Conservation (phyloP, 257 asterid genomes). For the Agastache rugosa region DNA sequence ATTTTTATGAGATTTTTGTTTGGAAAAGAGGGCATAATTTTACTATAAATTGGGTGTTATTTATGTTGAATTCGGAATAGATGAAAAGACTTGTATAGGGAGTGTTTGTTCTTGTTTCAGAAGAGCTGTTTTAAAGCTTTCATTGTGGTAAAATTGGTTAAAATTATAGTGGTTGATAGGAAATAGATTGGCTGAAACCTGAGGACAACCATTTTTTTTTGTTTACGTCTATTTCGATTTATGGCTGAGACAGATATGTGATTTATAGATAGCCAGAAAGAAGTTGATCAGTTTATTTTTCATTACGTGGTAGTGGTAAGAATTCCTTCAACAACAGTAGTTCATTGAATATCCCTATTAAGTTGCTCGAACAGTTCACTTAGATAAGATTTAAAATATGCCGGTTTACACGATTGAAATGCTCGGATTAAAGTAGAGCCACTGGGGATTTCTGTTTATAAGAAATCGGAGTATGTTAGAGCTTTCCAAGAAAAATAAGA, state of each 20-base stretch:
- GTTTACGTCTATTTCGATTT: background rate
- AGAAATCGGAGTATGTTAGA: background rate
- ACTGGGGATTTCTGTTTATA: background rate
- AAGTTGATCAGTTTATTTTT: background rate
- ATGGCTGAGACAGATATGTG: background rate
- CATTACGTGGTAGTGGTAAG: background rate
- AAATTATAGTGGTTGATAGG: background rate
- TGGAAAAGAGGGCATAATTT: conserved; percentile 23
- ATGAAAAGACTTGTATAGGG: background rate
- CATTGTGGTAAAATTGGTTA: background rate
- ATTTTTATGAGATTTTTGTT: background rate
- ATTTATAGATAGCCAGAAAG: background rate
- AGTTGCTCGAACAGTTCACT: background rate
- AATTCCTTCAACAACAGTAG: background rate
- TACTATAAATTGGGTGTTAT: background rate
- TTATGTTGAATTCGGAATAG: background rate
- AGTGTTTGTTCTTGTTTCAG: conserved; percentile 18
- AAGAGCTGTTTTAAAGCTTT: conserved; percentile 8
- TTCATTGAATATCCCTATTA: background rate
- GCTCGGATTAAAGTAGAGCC: background rate
- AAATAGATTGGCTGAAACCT: background rate
- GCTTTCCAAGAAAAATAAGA: background rate
- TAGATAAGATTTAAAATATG: background rate
- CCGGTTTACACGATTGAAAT: background rate
- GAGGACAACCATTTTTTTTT: background rate